Percentiles rank a stretch among this genome's conserved stretches.
These are phyloP conservation scores for Stenocarpella maydis DNA, from an alignment of 2,329 filamentous ascomycete species.

Conservation along the genomic window DNA sequence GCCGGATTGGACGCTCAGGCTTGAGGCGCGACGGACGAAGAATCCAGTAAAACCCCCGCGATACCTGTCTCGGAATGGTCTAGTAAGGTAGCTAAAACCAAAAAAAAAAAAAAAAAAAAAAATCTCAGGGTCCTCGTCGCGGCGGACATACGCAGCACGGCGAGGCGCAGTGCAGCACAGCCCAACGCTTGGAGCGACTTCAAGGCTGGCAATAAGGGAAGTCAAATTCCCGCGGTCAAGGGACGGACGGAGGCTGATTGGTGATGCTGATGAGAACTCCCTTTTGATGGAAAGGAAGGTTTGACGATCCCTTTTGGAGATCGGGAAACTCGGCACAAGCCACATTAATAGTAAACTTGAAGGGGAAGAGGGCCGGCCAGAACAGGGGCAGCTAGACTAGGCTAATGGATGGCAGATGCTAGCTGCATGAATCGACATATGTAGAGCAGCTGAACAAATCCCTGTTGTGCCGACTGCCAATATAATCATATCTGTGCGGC, in stretches of 20 bases:
- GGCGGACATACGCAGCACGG: not conserved
- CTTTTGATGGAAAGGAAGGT: not conserved
- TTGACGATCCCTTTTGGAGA: not conserved
- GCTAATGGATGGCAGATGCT: not conserved
- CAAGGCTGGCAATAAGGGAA: not conserved
- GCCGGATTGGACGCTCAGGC: not conserved
- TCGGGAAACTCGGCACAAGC: not conserved
- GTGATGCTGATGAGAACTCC: not conserved
- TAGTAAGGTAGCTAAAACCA: not conserved
- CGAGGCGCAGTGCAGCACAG: not conserved
- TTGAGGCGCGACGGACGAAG: not conserved
- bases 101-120: not conserved
- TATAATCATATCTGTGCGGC: slow-evolving; percentile 14
- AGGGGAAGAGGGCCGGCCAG: not conserved
- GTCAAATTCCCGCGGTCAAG: not conserved
- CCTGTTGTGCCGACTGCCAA: not conserved
- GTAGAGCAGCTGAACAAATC: not conserved
- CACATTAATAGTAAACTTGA: too few relatives aligned
- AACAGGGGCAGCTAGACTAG: slow-evolving; percentile 9
- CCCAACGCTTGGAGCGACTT: not conserved
- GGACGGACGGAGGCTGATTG: not conserved
- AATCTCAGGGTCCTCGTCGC: not conserved
- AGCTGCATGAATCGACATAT: slow-evolving; percentile 6
- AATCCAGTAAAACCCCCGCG: not conserved
- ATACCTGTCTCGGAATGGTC: not conserved